phyloP scores from a whole-genome alignment of 2,329 filamentous ascomycete genomes.

The Penicillium capsulatum region DNA sequence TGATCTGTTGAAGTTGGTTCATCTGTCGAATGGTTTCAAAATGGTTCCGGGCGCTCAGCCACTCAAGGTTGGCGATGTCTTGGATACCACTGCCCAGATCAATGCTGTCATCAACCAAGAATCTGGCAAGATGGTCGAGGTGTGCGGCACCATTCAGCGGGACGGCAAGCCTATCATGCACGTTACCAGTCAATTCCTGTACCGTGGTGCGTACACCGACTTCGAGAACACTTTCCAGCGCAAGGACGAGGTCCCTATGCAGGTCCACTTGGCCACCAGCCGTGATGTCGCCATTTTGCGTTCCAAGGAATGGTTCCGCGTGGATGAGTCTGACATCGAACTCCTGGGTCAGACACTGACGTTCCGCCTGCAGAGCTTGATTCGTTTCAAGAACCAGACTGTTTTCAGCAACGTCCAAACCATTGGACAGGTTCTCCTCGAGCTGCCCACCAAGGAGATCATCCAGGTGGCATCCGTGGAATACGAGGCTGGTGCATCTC shows the following conservation, averaged over 20 bases:
- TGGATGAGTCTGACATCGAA: conserved; percentile 79
- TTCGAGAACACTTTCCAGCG: conserved; percentile 98
- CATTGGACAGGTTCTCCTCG: conserved; percentile 83
- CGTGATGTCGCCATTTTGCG: conserved; percentile 92
- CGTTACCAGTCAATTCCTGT: conserved; percentile 96
- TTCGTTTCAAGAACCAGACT: conserved; percentile 91
- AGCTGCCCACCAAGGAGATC: conserved; percentile 93
- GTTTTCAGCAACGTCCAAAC: conserved; percentile 91
- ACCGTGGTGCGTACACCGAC: conserved; percentile 87
- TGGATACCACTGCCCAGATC: conserved; percentile 90
- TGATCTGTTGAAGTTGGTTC: conserved; percentile 90
- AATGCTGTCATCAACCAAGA: conserved; percentile 98
- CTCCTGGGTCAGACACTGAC: conserved; percentile 88
- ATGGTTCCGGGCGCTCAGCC: conserved; percentile 96
- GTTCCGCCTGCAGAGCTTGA: conserved; percentile 89
- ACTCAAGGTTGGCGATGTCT: conserved; percentile 88
- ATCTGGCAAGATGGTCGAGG: conserved; percentile 98
- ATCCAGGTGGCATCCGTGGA: conserved; percentile 97
- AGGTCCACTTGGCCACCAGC: conserved; percentile 78
- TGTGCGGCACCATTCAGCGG: conserved; percentile 92
- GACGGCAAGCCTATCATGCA: conserved; percentile 89
- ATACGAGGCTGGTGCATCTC: conserved; percentile 84
- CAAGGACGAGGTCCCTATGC: conserved; percentile 91
- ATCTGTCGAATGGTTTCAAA: conserved; percentile 94
- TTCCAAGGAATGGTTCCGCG: conserved; percentile 96